Evolutionary conservation across 352 stramenopile genomes (phyloP).

Genomic region (Phytophthora syringae): DNA sequence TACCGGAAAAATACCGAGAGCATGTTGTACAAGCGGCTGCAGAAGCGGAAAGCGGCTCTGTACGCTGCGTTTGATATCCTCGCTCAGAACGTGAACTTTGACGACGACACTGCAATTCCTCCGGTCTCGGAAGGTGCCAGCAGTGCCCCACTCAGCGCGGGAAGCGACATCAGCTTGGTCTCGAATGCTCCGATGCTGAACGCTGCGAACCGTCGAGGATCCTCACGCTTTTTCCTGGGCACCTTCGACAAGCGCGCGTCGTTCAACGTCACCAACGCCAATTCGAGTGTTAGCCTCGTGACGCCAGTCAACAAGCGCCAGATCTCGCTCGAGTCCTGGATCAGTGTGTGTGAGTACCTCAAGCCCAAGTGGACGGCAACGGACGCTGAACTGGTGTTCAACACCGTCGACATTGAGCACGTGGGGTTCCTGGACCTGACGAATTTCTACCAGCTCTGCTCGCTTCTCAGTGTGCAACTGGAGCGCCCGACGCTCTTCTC

Average conservation of each 20-base stretch:
- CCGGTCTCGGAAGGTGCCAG: neutral
- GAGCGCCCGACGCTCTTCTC: constrained; percentile 57
- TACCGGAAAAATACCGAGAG: constrained; percentile 89
- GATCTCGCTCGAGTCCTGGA: constrained; percentile 79
- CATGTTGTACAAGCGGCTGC: constrained; percentile 86
- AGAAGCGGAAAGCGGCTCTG: constrained; percentile 84
- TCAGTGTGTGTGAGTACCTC: constrained; percentile 73
- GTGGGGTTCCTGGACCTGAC: constrained; percentile 64
- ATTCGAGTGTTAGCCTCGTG: constrained; percentile 36
- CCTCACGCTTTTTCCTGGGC: constrained; percentile 65
- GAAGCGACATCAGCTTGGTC: constrained; percentile 33
- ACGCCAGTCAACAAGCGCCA: constrained; percentile 53
- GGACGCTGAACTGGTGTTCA: constrained; percentile 80
- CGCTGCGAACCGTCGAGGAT: constrained; percentile 53
- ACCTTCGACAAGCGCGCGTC: constrained; percentile 47
- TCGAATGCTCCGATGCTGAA: constrained; percentile 44
- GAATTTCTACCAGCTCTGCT: constrained; percentile 83
- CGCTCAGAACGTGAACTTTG: constrained; percentile 61
- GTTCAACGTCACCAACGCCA: constrained; percentile 44
- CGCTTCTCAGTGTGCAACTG: constrained; percentile 74
- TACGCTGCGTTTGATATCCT: constrained; percentile 84
- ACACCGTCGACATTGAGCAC: constrained; percentile 77
- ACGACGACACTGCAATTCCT: constrained; percentile 31
- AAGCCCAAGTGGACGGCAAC: constrained; percentile 79
- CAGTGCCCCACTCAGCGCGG: constrained; percentile 20